phyloP scores from a whole-genome alignment of 2,329 filamentous ascomycete species.

The Metarhizium robertsii region DNA sequence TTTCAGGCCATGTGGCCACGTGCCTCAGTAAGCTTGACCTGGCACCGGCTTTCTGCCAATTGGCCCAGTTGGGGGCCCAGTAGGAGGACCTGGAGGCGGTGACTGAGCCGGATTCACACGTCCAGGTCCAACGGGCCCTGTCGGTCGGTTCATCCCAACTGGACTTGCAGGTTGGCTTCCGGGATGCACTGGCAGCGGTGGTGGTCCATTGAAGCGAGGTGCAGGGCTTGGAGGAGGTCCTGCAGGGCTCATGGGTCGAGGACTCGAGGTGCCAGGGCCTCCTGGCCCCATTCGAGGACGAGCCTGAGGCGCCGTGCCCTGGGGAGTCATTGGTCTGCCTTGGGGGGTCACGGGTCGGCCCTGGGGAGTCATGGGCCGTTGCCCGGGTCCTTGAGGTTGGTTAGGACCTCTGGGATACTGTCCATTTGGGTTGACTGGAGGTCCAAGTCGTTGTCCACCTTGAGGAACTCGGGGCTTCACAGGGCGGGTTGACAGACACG shows the following conservation, averaged over 20 bases:
- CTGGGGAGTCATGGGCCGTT: slow-evolving; percentile 31
- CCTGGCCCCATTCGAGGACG: slow-evolving; percentile 13
- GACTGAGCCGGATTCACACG: slow-evolving; percentile 34
- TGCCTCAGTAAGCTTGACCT: slow-evolving; percentile 38
- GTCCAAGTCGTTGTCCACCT: slow-evolving; percentile 39
- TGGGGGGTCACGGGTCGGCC: slow-evolving; percentile 13
- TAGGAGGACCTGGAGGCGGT: slow-evolving; percentile 22
- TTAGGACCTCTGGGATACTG: slow-evolving; percentile 11
- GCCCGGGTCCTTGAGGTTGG: slow-evolving; percentile 16
- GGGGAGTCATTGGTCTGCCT: slow-evolving; percentile 2
- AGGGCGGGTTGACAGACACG: slow-evolving; percentile 83
- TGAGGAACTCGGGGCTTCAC: slow-evolving; percentile 69
- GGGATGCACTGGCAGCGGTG: slow-evolving; percentile 18
- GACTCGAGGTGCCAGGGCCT: slow-evolving; percentile 3
- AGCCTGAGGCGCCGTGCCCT: background rate
- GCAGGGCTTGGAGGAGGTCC: slow-evolving; percentile 12
- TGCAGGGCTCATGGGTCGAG: slow-evolving; percentile 34
- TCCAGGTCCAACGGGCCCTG: slow-evolving; percentile 34
- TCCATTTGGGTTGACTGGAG: slow-evolving; percentile 36
- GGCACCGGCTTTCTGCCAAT: slow-evolving; percentile 48
- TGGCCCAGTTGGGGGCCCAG: slow-evolving; percentile 30
- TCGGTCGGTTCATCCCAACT: slow-evolving; percentile 29
- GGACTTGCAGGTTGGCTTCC: slow-evolving; percentile 31
- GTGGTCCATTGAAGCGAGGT: slow-evolving; percentile 3
- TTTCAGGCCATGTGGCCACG: too few relatives aligned